Base-by-base conservation (phyloP, 257 asterid genomes). In the Datura wrightii region DNA sequence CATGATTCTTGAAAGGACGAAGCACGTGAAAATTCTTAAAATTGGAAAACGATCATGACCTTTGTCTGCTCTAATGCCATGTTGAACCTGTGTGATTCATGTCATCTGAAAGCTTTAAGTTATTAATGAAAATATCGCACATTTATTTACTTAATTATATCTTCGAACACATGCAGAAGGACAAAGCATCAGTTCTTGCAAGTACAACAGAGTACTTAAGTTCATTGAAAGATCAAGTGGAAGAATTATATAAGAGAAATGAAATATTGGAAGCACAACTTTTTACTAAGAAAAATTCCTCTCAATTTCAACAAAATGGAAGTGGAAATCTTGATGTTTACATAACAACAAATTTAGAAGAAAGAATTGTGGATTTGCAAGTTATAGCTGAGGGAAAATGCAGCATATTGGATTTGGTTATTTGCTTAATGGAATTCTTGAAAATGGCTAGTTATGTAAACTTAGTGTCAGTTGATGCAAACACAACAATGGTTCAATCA, bases 171-270 rank as follows among this genome's bases (percentile, higher is more conserved):
- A 24, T 63, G 11, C 88, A 95, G 99, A 95, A 93, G 89, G 97
- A 94, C 55, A 95, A 93, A 89, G 93, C 97, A 54, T 93, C 99
- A 1, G 92, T 94, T 65, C 95, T 95, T 14, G 85, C 92, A 83
- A 90, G 87, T 83, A 91, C 99, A 5, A 86, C 88, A 6, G 94
- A 94, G 72, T 89, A 87, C 83, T 46, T 94, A 82, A 91, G 89
- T 34, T 84, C 92, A 48, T 80, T 95, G 89, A 93, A 79, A 87
- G 86, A 89, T 58, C 91, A 89, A 87, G 92, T 94, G 70, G 92
- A 42, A 19, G 94, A 94, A 54, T 91, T 93, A 11, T 65, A 54
- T 52, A 88, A 85, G 70, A 91, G 82, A 83, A 90, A 90, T 42
- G 85, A 88, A 85, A 85, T 87, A 14, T 82, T 94, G 82, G 97